phyloP scores from a whole-genome alignment of 2,329 filamentous ascomycete genomes.

The Alternaria incomplexa region DNA sequence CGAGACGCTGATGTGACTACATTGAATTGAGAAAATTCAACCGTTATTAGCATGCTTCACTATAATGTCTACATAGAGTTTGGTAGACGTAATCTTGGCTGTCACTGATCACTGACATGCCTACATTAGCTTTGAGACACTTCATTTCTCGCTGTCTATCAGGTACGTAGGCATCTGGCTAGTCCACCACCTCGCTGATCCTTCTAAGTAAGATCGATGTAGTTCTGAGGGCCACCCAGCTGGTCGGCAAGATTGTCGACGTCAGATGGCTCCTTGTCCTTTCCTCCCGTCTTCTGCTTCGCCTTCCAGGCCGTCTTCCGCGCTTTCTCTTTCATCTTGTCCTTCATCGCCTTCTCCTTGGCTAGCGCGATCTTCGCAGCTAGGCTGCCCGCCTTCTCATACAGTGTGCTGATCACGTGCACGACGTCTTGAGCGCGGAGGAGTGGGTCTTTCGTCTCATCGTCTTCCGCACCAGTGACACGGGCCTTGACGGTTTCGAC shows the following conservation, averaged over 20 bases:
- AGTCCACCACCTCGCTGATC: too few relatives aligned
- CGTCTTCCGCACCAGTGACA: not conserved
- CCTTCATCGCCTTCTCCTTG: not conserved
- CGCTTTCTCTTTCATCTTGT: not conserved
- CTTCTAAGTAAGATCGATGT: not conserved
- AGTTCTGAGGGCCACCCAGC: not conserved
- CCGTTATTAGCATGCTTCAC: rapidly evolving
- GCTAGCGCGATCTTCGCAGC: not conserved
- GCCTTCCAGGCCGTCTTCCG: not conserved
- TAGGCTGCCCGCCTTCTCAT: not conserved
- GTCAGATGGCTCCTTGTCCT: not conserved
- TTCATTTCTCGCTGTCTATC: not conserved
- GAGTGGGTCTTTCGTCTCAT: not conserved
- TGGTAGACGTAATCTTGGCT: not conserved
- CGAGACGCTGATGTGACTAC: too few relatives aligned
- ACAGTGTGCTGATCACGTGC: not conserved
- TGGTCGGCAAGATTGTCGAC: not conserved
- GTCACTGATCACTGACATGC: not conserved
- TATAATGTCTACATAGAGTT: not conserved
- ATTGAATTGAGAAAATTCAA: not conserved
- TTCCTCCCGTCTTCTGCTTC: not conserved
- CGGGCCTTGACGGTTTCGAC: not conserved
- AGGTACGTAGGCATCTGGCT: not conserved
- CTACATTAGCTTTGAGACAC: not conserved
- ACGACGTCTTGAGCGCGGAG: not conserved